Evolutionary conservation across 2,329 filamentous ascomycete species (phyloP), one percentile per base, ranked within the genome.

Genomic region (Boeremia lycopersici): DNA sequence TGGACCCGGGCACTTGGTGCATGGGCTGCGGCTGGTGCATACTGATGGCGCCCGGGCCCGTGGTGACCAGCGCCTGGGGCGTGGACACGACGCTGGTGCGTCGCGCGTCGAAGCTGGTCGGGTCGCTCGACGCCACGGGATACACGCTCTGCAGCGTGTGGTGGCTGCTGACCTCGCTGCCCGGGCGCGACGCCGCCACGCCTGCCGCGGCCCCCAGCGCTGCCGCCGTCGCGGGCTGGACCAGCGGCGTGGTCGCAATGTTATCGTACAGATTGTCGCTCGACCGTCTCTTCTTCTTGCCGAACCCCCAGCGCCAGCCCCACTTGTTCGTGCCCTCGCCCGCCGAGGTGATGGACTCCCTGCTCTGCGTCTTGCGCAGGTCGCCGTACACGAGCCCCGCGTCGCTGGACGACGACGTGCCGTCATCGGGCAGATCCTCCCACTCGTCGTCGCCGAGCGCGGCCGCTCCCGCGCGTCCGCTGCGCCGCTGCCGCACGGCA

Each of bases 21-120:
- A 90, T 83, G 2, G 93, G 93, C 63, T 92, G 88, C 2, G 93
- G 93, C 65, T 96, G 91, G 71, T 95, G 89, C n/a, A 97, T 80
- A 10, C 87, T 86, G 29, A 91, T 82, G 0, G 85, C 80, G 79
- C 67, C 71, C 8, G 69, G 69, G 30, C 68, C 64, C 7, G 71
- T 63, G 13, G 71, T 72, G 11, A 74, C 49, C 4, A 72, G 40
- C 44, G 72, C 68, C 47, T 74, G 73, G 12, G 66, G 73, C 53
- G 72, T 69, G 13, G 79, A 79, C 12, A 79, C 71, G n/a, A 79
- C 68, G 33, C 85, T 84, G 19, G 76, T 78, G 29, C 80, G 79
- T 56, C 70, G 68, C 43, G 81, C 83, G 60, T 90, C 87, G 62
- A 88, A 88, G 25, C 77, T 80, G 19, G 63, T 79, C 6, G 86